Percentiles rank a stretch among this genome's conserved stretches.
phyloP scores from a whole-genome alignment of 1,284 basidiomycete species.

The Puccinia sorghi region DNA sequence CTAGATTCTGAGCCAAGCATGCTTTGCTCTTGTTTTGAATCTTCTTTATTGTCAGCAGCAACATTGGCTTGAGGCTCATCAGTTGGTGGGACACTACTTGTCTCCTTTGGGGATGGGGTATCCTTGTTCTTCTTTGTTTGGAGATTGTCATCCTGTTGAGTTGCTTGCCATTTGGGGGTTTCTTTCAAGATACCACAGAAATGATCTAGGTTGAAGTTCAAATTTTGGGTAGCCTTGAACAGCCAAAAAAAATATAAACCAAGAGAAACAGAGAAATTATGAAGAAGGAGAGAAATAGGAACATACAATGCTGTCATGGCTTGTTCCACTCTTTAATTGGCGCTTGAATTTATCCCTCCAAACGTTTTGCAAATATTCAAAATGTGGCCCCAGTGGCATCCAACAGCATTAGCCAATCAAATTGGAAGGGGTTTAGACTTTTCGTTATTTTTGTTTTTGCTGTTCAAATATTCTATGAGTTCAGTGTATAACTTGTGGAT shows the following conservation, averaged over 20 bases:
- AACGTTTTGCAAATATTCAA: background rate
- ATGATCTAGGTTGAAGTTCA: background rate
- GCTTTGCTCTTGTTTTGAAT: background rate
- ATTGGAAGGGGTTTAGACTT: background rate
- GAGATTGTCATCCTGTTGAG: background rate
- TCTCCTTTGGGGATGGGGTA: background rate
- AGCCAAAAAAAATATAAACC: background rate
- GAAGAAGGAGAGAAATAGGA: too few relatives aligned
- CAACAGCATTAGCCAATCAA: too few relatives aligned
- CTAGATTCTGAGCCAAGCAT: background rate
- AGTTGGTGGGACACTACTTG: background rate
- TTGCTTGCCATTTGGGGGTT: constrained; percentile 8
- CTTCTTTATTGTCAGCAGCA: background rate
- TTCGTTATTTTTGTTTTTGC: background rate
- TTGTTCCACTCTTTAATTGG: too few relatives aligned
- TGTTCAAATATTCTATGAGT: background rate
- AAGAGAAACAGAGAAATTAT: too few relatives aligned
- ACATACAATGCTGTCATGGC: too few relatives aligned
- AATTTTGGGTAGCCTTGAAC: background rate
- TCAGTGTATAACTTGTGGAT: background rate
- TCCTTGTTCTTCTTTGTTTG: background rate
- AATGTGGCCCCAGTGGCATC: background rate
- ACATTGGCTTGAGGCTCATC: too few relatives aligned
- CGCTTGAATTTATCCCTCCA: too few relatives aligned
- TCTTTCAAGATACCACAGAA: constrained; percentile 8